Conservation (phyloP, 768 basidiomycete species). For the Mrakia blollopis region DNA sequence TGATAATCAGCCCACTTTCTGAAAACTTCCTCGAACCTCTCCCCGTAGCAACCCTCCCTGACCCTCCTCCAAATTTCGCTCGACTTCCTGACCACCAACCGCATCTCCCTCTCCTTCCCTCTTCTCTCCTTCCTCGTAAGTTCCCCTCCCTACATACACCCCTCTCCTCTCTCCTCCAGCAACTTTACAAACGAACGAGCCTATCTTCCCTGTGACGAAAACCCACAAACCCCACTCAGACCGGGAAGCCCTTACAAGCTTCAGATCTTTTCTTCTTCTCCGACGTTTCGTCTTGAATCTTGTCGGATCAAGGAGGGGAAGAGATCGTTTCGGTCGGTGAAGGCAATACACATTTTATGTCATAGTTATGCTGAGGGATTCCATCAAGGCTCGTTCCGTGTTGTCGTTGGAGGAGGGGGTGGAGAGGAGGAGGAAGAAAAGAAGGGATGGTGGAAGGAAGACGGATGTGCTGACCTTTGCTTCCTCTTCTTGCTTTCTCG, state of each 20-base stretch:
- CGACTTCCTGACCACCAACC: background rate
- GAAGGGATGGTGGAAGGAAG: background rate
- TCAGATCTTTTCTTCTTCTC: slow-evolving; percentile 12
- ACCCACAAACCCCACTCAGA: background rate
- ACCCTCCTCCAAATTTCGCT: background rate
- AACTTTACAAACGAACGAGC: background rate
- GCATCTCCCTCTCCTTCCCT: background rate
- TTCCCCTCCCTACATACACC: too few species aligned
- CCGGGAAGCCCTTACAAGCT: slow-evolving; percentile 8
- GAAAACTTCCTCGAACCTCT: background rate
- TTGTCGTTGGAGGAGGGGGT: background rate
- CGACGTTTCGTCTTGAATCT: slow-evolving; percentile 19
- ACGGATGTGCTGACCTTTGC: background rate
- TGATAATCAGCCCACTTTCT: too few species aligned
- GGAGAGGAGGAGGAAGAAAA: background rate
- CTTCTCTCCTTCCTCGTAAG: too few species aligned
- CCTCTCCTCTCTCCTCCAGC: too few species aligned
- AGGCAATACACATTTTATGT: slow-evolving; percentile 14
- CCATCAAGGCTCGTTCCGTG: background rate
- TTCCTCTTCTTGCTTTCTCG: background rate
- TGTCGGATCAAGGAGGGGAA: slow-evolving; percentile 10
- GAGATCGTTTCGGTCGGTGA: slow-evolving; percentile 11
- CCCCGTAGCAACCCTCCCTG: background rate
- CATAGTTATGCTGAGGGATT: slow-evolving; percentile 29
- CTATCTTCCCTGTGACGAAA: slow-evolving; percentile 12